Evolutionary conservation across 495 filamentous ascomycete genomes (phyloP).

Genomic region (Cryomyces minteri): DNA sequence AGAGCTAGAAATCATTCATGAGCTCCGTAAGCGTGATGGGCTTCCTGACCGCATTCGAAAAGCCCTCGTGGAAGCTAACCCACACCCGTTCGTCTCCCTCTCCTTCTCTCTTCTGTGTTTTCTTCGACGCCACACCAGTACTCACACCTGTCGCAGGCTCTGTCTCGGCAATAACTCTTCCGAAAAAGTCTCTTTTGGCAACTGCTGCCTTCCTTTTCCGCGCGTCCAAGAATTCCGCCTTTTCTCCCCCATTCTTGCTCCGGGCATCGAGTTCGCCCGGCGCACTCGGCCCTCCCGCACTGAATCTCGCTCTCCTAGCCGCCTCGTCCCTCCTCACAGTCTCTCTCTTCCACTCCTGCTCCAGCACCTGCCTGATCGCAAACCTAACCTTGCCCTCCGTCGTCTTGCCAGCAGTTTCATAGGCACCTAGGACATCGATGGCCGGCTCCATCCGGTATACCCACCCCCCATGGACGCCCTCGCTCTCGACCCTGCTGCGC

Average conservation of each 20-base stretch:
- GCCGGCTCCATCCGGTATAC: constrained; percentile 92
- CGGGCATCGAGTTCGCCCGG: constrained; percentile 1
- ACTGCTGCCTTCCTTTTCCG: constrained; percentile 13
- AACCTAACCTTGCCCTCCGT: constrained; percentile 34
- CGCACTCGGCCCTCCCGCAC: neutral
- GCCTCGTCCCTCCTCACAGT: constrained; percentile 13
- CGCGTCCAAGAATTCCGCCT: constrained; percentile 23
- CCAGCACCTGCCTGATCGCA: constrained; percentile 79
- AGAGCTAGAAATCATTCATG: constrained; percentile 36
- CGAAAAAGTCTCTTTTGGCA: constrained; percentile 84
- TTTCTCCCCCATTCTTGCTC: constrained; percentile 3
- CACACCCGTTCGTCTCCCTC: constrained; percentile 41
- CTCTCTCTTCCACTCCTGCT: constrained; percentile 66
- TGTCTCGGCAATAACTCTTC: constrained; percentile 38
- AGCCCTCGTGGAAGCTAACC: constrained; percentile 92
- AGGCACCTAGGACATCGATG: constrained; percentile 49
- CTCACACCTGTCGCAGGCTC: constrained; percentile 1
- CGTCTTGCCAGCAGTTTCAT: constrained; percentile 28
- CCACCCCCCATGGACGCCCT: constrained; percentile 35
- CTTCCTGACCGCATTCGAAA: constrained; percentile 89
- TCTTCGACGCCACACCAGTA: neutral
- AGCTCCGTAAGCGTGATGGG: constrained; percentile 76
- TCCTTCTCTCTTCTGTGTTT: constrained; percentile 4
- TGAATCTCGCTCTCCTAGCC: constrained; percentile 24
- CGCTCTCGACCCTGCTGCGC: constrained; percentile 48